Conservation (phyloP, 441 rosid species). For the Pelargonium myrrhifolium region DNA sequence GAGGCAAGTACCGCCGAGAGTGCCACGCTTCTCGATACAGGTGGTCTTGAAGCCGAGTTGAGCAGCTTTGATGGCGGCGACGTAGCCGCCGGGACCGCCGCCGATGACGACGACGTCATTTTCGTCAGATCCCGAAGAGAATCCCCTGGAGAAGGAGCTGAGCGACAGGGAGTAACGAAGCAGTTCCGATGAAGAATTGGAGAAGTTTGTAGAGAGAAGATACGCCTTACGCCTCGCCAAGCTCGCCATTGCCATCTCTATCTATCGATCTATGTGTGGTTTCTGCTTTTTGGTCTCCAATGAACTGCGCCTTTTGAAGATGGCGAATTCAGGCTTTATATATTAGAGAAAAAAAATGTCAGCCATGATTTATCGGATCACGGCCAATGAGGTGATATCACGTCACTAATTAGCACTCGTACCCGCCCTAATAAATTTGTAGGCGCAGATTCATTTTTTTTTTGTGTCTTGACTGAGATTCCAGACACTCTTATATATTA, state of each 20-base stretch:
- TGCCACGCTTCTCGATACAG: constrained; percentile 89
- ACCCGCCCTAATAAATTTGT: too few species aligned
- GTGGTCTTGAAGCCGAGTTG: constrained; percentile 95
- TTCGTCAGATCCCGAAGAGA: constrained; percentile 84
- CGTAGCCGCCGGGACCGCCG: constrained; percentile 98
- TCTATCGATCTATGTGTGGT: constrained; percentile 16
- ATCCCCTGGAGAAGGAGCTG: constrained; percentile 52
- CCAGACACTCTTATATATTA: too few species aligned
- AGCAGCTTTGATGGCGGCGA: constrained; percentile 96
- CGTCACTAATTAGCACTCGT: too few species aligned
- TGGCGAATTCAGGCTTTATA: not conserved
- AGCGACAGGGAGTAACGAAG: constrained; percentile 49
- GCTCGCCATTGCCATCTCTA: constrained; percentile 83
- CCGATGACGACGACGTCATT: constrained; percentile 93
- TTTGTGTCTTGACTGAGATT: too few species aligned
- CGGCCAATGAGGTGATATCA: too few species aligned
- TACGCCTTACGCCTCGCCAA: constrained; percentile 65
- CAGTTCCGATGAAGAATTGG: constrained; percentile 40
- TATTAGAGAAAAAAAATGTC: too few species aligned
- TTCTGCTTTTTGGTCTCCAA: not conserved
- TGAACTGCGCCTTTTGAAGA: constrained; percentile 2
- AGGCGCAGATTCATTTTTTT: too few species aligned
- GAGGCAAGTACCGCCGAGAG: constrained; percentile 97
- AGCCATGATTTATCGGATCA: too few species aligned
- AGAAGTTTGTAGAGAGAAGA: constrained; percentile 43